Percentiles rank a stretch among this genome's conserved stretches.
These are phyloP conservation scores for Verticillium albo-atrum DNA, from an alignment of 2,329 filamentous ascomycete genomes.

Conservation along the genomic window DNA sequence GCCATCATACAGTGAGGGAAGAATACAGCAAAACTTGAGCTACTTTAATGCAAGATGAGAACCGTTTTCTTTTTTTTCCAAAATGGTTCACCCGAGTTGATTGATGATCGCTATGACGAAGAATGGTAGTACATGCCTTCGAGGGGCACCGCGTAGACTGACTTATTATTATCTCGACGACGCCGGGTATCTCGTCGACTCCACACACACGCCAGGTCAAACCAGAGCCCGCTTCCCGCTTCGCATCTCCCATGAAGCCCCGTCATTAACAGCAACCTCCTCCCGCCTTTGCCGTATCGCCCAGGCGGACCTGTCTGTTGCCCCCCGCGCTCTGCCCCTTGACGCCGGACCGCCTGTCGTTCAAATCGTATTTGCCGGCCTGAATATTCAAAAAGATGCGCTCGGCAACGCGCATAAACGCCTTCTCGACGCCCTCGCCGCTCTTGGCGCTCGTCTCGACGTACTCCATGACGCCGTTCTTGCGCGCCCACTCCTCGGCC, in stretches of 20 bases:
- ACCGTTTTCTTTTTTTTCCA: not conserved
- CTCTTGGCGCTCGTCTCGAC: slow-evolving; percentile 96
- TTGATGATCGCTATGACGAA: not conserved
- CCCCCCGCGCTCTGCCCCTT: slow-evolving; percentile 62
- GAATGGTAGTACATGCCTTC: not conserved
- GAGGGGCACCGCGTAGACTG: not conserved
- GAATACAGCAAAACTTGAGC: not conserved
- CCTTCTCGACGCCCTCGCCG: slow-evolving; percentile 87
- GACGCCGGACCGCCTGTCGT: slow-evolving; percentile 87
- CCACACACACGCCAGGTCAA: not conserved
- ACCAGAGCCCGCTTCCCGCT: not conserved
- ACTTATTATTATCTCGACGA: not conserved
- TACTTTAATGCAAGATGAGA: not conserved
- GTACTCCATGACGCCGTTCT: slow-evolving; percentile 85
- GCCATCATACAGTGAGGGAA: not conserved
- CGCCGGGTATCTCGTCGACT: not conserved
- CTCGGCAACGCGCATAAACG: slow-evolving; percentile 90
- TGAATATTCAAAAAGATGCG: slow-evolving; percentile 97
- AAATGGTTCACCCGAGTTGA: not conserved
- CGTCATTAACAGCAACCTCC: slow-evolving; percentile 44
- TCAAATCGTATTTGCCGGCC: slow-evolving; percentile 89
- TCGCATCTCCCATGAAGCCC: not conserved
- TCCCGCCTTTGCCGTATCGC: slow-evolving; percentile 30
- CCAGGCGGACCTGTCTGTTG: slow-evolving; percentile 41
- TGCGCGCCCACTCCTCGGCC: slow-evolving; percentile 82